These are phyloP conservation scores for Medicago ruthenica DNA, from an alignment of 306 rosid genomes.

Conservation along the genomic window DNA sequence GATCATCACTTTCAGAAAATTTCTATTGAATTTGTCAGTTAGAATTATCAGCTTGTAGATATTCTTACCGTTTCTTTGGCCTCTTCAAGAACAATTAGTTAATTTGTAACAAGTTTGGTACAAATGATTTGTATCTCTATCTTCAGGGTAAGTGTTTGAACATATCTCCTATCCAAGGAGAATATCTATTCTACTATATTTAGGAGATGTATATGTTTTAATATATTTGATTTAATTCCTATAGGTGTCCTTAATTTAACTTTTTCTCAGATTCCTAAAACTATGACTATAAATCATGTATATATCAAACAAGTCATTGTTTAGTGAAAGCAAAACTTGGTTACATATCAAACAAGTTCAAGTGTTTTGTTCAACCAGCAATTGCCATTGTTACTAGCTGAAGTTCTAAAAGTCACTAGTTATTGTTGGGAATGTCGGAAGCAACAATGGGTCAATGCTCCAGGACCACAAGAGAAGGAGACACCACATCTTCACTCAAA, in stretches of 20 bases:
- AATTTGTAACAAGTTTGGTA: background rate
- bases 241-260: background rate
- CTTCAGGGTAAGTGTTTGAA: background rate
- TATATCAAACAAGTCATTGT: background rate
- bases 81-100: background rate
- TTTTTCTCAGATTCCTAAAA: background rate
- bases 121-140: background rate
- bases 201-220: background rate
- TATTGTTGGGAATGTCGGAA: too few species aligned
- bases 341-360: background rate
- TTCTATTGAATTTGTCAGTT: background rate
- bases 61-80: background rate
- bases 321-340: conserved; percentile 1
- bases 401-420: too few species aligned
- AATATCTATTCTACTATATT: background rate
- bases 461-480: too few species aligned
- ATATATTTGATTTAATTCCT: background rate
- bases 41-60: background rate
- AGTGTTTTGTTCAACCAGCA: too few species aligned
- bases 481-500: too few species aligned
- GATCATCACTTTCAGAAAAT: background rate
- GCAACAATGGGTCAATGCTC: too few species aligned
- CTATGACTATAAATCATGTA: background rate
- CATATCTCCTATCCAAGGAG: background rate
- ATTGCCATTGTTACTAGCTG: too few species aligned